Conservation (phyloP, 441 rosid genomes). For the Raphanus hybrid region DNA sequence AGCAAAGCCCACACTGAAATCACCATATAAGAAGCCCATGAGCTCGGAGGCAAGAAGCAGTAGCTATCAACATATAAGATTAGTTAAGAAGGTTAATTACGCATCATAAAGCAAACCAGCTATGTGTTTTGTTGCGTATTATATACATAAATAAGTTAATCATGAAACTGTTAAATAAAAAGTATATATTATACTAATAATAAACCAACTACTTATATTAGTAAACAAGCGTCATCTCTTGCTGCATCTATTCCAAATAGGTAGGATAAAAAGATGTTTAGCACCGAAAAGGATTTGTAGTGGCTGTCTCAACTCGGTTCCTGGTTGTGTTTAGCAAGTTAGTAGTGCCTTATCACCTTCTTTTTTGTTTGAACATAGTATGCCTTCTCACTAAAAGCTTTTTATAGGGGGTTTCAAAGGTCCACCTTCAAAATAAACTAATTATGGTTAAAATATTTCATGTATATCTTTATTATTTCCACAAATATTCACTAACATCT, state of each 20-base stretch:
- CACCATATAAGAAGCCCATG: conserved; percentile 31
- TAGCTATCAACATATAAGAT: conserved; percentile 24
- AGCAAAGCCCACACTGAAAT: conserved; percentile 36
- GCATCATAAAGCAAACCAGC: conserved; percentile 25
- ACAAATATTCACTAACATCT: conserved; percentile 36
- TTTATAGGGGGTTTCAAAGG: conserved; percentile 23
- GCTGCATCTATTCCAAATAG: conserved; percentile 7
- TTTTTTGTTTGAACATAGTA: neutral
- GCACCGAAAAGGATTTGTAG: neutral
- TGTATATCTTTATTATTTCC: conserved; percentile 28
- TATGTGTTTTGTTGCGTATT: conserved; percentile 5
- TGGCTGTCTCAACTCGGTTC: conserved; percentile 26
- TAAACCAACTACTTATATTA: conserved; percentile 27
- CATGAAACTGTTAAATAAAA: conserved; percentile 16
- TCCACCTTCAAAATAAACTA: conserved; percentile 21
- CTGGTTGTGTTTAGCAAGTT: conserved; percentile 30
- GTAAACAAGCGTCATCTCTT: conserved; percentile 6
- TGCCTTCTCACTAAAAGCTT: conserved; percentile 33
- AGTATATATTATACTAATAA: neutral
- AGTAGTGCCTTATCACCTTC: conserved; percentile 32
- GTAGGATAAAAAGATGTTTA: neutral
- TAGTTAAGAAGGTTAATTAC: conserved; percentile 10
- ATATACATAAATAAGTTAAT: neutral
- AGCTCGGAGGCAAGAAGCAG: conserved; percentile 28
- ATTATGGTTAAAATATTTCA: neutral